Evolutionary conservation across 176 grass and related monocot genomes (phyloP).

Genomic region (Oropetium thomaeum): DNA sequence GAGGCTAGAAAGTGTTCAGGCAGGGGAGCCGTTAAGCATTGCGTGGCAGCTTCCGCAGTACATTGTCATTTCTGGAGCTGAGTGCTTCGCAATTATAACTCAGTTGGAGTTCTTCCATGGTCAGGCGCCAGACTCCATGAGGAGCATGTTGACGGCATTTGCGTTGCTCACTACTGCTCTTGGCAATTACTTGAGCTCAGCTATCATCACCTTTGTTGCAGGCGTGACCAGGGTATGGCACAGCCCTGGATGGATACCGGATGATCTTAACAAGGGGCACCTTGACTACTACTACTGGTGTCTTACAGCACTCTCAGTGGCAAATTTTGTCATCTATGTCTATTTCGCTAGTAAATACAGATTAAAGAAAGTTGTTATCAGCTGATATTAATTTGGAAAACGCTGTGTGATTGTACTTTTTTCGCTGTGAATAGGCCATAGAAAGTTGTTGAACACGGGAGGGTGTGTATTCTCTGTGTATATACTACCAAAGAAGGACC

Average conservation of each 20-base stretch:
- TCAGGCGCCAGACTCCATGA: slow-evolving; percentile 71
- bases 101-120: slow-evolving; percentile 73
- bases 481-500: background rate
- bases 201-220: slow-evolving; percentile 52
- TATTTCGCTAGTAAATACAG: slow-evolving; percentile 67
- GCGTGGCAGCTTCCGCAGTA: slow-evolving; percentile 82
- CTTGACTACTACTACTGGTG: slow-evolving; percentile 81
- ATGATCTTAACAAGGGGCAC: slow-evolving; percentile 75
- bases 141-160: slow-evolving; percentile 61
- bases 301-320: slow-evolving; percentile 35
- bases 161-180: slow-evolving; percentile 56
- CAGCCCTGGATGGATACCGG: slow-evolving; percentile 72
- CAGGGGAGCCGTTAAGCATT: slow-evolving; percentile 41
- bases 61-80: slow-evolving; percentile 54
- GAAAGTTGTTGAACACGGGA: too few relatives aligned
- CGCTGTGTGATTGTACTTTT: background rate
- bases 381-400: slow-evolving; percentile 12
- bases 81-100: slow-evolving; percentile 59
- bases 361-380: slow-evolving; percentile 54
- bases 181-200: slow-evolving; percentile 77
- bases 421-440: too few relatives aligned
- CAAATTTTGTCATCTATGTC: slow-evolving; percentile 65
- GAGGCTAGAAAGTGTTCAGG: slow-evolving; percentile 48
- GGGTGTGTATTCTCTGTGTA: background rate
- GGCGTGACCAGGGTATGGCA: slow-evolving; percentile 29